Conservation (phyloP, 306 rosid genomes). For the Quercus variabilis region DNA sequence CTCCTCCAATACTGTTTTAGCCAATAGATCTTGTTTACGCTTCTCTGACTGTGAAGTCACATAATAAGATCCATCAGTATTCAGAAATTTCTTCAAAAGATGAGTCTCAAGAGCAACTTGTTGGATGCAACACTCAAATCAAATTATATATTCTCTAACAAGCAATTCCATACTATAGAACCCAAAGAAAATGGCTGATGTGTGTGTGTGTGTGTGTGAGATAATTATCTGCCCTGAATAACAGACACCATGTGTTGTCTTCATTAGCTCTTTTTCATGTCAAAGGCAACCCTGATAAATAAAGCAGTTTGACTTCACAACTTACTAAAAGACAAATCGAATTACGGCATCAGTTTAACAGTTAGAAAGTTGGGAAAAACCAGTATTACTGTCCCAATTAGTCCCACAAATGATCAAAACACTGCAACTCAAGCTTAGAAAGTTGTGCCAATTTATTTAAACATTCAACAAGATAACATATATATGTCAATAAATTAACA, state of each 20-base stretch:
- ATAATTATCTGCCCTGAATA: not conserved
- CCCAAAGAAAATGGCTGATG: not conserved
- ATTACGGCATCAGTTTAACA: not conserved
- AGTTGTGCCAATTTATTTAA: not conserved
- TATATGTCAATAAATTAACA: not conserved
- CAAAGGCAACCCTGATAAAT: not conserved
- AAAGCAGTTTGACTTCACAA: not conserved
- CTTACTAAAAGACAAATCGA: not conserved
- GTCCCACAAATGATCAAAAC: not conserved
- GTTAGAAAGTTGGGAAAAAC: not conserved
- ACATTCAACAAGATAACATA: not conserved
- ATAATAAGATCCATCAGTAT: not conserved
- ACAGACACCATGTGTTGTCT: not conserved
- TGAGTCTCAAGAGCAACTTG: not conserved
- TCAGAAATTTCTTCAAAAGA: not conserved
- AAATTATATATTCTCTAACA: not conserved
- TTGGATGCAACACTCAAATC: not conserved
- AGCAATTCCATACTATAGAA: not conserved
- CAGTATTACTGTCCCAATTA: not conserved
- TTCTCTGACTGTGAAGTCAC: conserved; percentile 69
- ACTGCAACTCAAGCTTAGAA: not conserved
- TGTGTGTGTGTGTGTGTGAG: too few species aligned
- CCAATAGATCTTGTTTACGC: conserved; percentile 75
- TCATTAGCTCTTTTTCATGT: not conserved
- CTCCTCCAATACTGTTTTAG: conserved; percentile 73